Conservation (phyloP, 2,329 filamentous ascomycete species). For the Venturia asperata region DNA sequence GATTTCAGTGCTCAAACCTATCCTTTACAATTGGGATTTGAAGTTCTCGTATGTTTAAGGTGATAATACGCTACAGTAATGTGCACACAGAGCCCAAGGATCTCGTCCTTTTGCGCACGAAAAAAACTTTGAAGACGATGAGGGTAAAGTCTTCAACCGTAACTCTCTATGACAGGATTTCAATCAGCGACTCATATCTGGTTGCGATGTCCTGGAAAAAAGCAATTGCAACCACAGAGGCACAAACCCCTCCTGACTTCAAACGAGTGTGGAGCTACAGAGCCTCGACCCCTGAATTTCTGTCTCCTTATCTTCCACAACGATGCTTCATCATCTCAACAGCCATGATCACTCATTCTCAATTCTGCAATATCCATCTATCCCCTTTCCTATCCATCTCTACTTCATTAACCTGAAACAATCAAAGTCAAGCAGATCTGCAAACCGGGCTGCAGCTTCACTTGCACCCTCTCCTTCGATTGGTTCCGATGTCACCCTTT, state of each 20-base stretch:
- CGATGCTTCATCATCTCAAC: background rate
- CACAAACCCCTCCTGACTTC: background rate
- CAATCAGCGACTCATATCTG: too few relatives aligned
- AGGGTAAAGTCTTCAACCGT: too few relatives aligned
- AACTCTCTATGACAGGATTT: too few relatives aligned
- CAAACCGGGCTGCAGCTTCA: background rate
- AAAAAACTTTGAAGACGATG: too few relatives aligned
- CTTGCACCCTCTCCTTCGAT: background rate
- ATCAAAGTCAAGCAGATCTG: background rate
- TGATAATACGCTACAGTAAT: too few relatives aligned
- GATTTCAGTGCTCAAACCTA: too few relatives aligned
- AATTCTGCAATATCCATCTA: background rate
- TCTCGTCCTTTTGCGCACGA: too few relatives aligned
- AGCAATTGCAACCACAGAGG: background rate
- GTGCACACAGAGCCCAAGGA: too few relatives aligned
- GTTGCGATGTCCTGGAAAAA: background rate
- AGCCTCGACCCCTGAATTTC: conserved; percentile 7
- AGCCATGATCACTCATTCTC: background rate
- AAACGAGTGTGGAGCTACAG: background rate
- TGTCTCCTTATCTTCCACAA: background rate
- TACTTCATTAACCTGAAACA: background rate
- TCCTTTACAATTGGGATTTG: too few relatives aligned
- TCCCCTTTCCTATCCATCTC: background rate
- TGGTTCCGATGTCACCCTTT: background rate
- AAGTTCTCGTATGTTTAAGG: too few relatives aligned